phyloP scores from a whole-genome alignment of 257 asterid genomes.

The Ocimum tenuiflorum region DNA sequence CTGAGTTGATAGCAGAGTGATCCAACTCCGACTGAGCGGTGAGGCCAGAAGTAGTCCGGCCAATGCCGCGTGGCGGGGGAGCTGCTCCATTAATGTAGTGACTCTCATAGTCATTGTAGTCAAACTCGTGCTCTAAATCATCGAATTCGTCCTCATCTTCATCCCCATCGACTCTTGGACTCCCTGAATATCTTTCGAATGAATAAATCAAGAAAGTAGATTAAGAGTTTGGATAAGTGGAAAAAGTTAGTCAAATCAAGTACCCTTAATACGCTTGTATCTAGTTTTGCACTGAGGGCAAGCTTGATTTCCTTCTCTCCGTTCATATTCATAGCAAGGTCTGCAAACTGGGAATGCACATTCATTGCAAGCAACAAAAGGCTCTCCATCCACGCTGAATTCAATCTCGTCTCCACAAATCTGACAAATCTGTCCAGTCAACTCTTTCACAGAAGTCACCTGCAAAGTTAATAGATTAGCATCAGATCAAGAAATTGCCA shows the following conservation, averaged over 20 bases:
- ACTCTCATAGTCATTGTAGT: conserved; percentile 45
- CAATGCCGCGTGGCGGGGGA: conserved; percentile 42
- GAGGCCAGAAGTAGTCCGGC: conserved; percentile 56
- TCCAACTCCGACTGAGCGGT: conserved; percentile 57
- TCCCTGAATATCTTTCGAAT: conserved; percentile 39
- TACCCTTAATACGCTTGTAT: conserved; percentile 90
- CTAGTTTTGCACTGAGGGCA: conserved; percentile 98
- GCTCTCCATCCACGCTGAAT: conserved; percentile 69
- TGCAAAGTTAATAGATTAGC: conserved; percentile 13
- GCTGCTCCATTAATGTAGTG: conserved; percentile 48
- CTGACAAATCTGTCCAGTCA: conserved; percentile 94
- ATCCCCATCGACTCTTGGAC: conserved; percentile 93
- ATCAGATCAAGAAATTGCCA: too few relatives aligned
- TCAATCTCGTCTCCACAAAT: conserved; percentile 96
- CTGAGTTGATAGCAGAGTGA: conserved; percentile 53
- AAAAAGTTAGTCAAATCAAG: too few relatives aligned
- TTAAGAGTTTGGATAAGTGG: background rate
- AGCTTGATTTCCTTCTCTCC: conserved; percentile 92
- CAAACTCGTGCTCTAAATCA: conserved; percentile 80
- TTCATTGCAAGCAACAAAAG: conserved; percentile 88
- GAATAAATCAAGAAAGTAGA: background rate
- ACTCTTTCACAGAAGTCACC: conserved; percentile 91
- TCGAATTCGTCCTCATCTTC: conserved; percentile 95
- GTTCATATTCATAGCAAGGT: conserved; percentile 79
- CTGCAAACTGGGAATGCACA: conserved; percentile 91